phyloP scores from a whole-genome alignment of 345 rosid genomes.

The Salix purpurea region DNA sequence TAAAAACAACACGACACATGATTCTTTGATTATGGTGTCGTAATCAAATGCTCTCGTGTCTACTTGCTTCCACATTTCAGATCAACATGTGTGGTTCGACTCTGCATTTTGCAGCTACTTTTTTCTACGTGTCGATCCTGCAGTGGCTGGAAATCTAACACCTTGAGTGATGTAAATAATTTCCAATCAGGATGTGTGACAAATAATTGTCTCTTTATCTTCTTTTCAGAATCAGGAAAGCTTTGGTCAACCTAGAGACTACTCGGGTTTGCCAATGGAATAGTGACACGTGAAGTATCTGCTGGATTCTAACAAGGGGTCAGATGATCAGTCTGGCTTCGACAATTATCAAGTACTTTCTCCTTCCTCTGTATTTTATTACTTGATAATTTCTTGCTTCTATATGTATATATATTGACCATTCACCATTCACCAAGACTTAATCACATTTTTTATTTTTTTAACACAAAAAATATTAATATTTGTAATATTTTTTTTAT shows the following conservation, averaged over 20 bases:
- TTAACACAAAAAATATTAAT: too few relatives aligned
- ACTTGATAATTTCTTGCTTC: too few relatives aligned
- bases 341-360: neutral
- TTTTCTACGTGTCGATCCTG: neutral
- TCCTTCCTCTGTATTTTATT: neutral
- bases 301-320: neutral
- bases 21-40: neutral
- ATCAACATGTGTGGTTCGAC: neutral
- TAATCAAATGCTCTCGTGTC: conserved; percentile 1
- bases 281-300: conserved; percentile 17
- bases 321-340: neutral
- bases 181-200: neutral
- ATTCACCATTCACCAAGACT: too few relatives aligned
- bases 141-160: neutral
- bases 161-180: neutral
- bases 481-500: too few relatives aligned
- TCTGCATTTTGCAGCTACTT: neutral
- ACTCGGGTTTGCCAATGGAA: neutral
- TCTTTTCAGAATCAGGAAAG: neutral
- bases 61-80: neutral
- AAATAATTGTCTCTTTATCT: neutral
- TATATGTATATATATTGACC: too few relatives aligned
- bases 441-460: too few relatives aligned
- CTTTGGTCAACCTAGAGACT: conserved; percentile 7
- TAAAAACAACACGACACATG: neutral